Conservation (phyloP, 345 rosid genomes). For the Lepidium sativum region DNA sequence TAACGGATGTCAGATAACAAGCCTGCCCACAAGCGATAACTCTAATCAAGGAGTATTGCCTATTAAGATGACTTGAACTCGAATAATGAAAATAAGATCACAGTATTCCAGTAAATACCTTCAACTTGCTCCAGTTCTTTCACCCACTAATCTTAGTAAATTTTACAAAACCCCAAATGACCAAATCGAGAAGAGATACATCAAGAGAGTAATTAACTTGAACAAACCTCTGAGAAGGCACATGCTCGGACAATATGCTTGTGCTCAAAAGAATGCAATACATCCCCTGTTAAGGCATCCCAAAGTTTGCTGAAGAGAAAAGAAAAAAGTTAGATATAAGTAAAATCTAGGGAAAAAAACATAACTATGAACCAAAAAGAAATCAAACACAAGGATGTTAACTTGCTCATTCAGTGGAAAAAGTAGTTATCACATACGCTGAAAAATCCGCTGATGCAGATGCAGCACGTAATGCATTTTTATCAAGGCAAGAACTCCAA, state of each 20-base stretch:
- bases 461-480: slow-evolving; percentile 82
- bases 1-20: neutral
- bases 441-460: slow-evolving; percentile 90
- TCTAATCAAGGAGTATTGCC: neutral
- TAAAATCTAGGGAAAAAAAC: no score
- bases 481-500: slow-evolving; percentile 84
- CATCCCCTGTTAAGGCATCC: slow-evolving; percentile 91
- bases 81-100: neutral
- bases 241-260: slow-evolving; percentile 89
- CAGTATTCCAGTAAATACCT: neutral
- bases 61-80: neutral
- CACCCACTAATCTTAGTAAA: neutral
- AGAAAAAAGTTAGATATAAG: no score
- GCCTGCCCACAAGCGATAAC: neutral
- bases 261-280: slow-evolving; percentile 83
- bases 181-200: neutral
- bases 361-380: no score
- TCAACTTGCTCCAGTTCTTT: neutral
- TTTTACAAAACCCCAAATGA: neutral
- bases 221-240: slow-evolving; percentile 68
- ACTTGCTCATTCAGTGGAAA: no score
- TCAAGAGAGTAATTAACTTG: neutral
- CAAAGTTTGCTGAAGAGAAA: slow-evolving; percentile 54
- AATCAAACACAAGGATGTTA: no score
- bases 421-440: slow-evolving; percentile 39